A percentile compares a stretch with the other conserved stretches of the same genome.
These are phyloP conservation scores for Puya raimondii DNA, from an alignment of 176 grass and related monocot genomes.

Conservation along the genomic window DNA sequence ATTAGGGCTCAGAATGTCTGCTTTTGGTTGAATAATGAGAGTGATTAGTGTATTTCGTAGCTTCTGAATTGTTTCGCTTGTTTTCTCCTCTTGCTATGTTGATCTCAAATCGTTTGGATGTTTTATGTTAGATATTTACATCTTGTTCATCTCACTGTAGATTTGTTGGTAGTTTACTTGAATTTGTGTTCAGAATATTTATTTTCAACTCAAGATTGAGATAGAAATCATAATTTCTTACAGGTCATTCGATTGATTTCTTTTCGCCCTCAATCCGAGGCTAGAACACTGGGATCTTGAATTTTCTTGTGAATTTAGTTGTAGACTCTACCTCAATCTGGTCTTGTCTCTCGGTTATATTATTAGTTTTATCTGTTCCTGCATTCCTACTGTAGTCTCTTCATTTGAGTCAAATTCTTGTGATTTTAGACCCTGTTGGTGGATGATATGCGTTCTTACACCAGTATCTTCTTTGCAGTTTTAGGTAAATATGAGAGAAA, in stretches of 20 bases:
- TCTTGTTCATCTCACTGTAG: not conserved
- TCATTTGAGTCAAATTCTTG: not conserved
- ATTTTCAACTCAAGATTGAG: too few relatives aligned
- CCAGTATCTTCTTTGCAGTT: not conserved
- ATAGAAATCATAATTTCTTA: too few relatives aligned
- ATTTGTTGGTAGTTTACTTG: too few relatives aligned
- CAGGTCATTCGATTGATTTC: too few relatives aligned
- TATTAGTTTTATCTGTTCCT: too few relatives aligned
- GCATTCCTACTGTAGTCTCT: not conserved
- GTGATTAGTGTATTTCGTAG: not conserved
- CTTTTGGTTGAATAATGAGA: not conserved
- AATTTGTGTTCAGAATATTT: too few relatives aligned
- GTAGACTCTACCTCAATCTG: not conserved
- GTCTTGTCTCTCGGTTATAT: not conserved
- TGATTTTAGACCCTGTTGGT: not conserved
- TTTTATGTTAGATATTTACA: not conserved
- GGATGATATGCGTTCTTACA: not conserved
- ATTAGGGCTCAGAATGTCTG: not conserved
- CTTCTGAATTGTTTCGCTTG: not conserved
- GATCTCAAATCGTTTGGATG: not conserved
- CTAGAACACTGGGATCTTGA: not conserved
- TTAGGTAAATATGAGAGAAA: conserved; percentile 63
- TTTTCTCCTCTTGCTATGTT: not conserved
- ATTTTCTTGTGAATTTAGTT: not conserved
- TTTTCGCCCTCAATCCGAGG: too few relatives aligned